Percentiles rank a stretch among this genome's conserved stretches.
These are phyloP conservation scores for Leishmania braziliensis DNA, from an alignment of 208 protist species.

Conservation along the genomic window DNA sequence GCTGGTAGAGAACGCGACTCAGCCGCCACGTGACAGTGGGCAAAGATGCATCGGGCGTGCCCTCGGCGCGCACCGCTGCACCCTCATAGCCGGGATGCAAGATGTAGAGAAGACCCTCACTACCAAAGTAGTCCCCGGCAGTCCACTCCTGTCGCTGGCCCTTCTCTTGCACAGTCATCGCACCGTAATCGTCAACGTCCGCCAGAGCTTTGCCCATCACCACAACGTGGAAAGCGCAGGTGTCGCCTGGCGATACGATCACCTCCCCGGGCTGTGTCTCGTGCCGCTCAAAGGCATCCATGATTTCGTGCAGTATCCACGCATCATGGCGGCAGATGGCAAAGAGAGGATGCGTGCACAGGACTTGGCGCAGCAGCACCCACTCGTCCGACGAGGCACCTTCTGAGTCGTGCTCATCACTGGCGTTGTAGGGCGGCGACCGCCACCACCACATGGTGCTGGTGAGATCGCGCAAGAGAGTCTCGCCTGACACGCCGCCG, in stretches of 20 bases:
- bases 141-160: slow-evolving; percentile 1
- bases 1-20: slow-evolving; percentile 16
- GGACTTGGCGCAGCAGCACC: slow-evolving; percentile 2
- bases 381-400: neutral
- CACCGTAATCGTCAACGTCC: neutral
- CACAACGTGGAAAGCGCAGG: slow-evolving; percentile 20
- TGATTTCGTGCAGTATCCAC: slow-evolving; percentile 6
- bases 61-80: neutral
- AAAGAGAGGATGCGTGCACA: slow-evolving; percentile 13
- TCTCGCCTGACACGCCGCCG: slow-evolving; percentile 11
- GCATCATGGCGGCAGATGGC: slow-evolving; percentile 6
- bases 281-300: slow-evolving; percentile 15
- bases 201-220: slow-evolving; percentile 11
- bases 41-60: neutral
- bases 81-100: neutral
- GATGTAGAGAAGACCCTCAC: slow-evolving; percentile 16
- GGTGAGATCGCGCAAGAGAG: neutral
- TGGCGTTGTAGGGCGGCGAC: neutral
- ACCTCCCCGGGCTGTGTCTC: slow-evolving; percentile 2
- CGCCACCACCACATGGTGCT: slow-evolving; percentile 8
- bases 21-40: slow-evolving; percentile 19
- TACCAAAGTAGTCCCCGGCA: slow-evolving; percentile 11
- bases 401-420: neutral
- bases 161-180: neutral
- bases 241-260: slow-evolving; percentile 6